Evolutionary conservation across 768 basidiomycete genomes (phyloP), one percentile per base, ranked within the genome.

Genomic region (Boletus fagicola): DNA sequence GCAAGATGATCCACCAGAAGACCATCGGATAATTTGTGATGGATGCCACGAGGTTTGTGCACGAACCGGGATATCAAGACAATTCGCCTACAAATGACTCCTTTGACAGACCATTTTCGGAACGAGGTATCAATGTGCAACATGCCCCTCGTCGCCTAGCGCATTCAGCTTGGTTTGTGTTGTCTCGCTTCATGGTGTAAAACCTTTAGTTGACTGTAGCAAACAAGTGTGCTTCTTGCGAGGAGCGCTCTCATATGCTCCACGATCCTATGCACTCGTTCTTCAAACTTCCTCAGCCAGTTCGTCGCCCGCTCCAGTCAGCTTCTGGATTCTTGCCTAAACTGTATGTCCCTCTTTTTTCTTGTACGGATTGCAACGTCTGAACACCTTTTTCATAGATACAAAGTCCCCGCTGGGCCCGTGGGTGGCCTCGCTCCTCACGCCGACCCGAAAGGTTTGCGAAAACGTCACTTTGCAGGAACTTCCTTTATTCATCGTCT

Each of bases 181-280:
- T 59, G 18, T 51, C 48, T 49, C 15, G 7, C 7, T 1, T 3
- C 15, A 30, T 33, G 30, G 24, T 18, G 5, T 18, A 13, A 18
- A 18, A 22, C 11, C 7, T 3, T 18, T 12, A 7, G 3, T 49
- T 56, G 28, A 60, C 52, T 28, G 3, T 47, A 12, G 35, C 22
- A 18, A 49, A 49, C 1, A 53, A 97, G 94, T 97, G 95, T 69
- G 76, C 83, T 22, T 77, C 76, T 30, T 98, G 94, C 68, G 94
- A 98, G 72, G 73, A 75, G 31, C 79, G 77, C 42, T 96, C 94
- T 0, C 91, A 94, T 66, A 72, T 78, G 7, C 65, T 91, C 18
- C 94, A 98, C 66, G 86, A 96, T 68, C 85, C 92, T 0, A 81
- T 80, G 73, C 94, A 98, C 59, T 76, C 88, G 12, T 98, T 97